Evolutionary conservation across 306 rosid species (phyloP).

Genomic region (Canavalia ensiformis): DNA sequence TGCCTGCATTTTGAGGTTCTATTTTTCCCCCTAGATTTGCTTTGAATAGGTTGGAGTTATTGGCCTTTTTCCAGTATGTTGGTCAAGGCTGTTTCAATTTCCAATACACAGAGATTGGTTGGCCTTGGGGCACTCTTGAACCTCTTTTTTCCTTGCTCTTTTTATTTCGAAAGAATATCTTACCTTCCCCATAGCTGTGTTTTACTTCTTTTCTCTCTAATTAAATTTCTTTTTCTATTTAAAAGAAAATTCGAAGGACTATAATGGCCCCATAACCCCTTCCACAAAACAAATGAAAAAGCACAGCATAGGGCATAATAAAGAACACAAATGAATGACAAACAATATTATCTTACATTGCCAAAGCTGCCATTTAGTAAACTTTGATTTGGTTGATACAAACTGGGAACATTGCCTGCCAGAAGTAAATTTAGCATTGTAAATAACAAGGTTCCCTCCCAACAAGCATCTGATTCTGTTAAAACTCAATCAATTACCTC

Average conservation of each 20-base stretch:
- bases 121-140: constrained; percentile 14
- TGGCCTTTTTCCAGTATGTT: not conserved
- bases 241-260: not conserved
- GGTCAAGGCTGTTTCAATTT: not conserved
- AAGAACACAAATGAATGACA: constrained; percentile 28
- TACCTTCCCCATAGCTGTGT: constrained; percentile 8
- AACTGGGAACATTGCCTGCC: constrained; percentile 59
- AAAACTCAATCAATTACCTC: constrained; percentile 68
- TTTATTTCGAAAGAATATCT: constrained; percentile 12
- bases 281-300: constrained; percentile 42
- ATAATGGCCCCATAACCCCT: constrained; percentile 6
- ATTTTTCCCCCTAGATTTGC: not conserved
- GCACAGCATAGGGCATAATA: constrained; percentile 25
- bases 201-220: not conserved
- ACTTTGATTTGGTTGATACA: constrained; percentile 66
- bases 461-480: constrained; percentile 45
- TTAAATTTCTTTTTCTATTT: not conserved
- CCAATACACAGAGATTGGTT: not conserved
- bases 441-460: constrained; percentile 43
- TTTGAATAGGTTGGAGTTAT: not conserved
- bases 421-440: constrained; percentile 29
- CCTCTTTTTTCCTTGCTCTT: not conserved
- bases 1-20: constrained; percentile 2
- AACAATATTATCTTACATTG: constrained; percentile 60
- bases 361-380: constrained; percentile 53